Conservation (phyloP, 352 stramenopile species). For the Globisporangium nodosum region DNA sequence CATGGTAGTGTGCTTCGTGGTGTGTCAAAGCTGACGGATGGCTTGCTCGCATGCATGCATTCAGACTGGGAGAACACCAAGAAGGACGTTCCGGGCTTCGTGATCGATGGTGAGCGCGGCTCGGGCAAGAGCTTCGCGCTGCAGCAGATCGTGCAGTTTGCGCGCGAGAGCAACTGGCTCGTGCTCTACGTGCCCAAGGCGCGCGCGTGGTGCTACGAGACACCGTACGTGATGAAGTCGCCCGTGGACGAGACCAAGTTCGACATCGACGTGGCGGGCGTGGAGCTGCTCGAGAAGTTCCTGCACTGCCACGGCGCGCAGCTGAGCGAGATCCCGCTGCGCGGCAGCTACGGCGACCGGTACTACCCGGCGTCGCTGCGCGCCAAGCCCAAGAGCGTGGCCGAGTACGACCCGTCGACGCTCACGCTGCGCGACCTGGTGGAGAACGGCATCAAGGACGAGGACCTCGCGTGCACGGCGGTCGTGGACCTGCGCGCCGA, state of each 20-base stretch:
- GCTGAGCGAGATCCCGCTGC: conserved; percentile 50
- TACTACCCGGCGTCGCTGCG: conserved; percentile 74
- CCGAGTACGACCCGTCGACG: conserved; percentile 43
- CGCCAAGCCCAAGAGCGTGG: conserved; percentile 65
- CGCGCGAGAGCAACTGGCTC: conserved; percentile 81
- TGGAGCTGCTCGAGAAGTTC: conserved; percentile 77
- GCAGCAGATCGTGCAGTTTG: conserved; percentile 85
- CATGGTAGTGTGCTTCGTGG: neutral
- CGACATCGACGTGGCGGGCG: conserved; percentile 79
- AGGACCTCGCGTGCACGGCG: conserved; percentile 73
- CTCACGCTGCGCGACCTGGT: conserved; percentile 78
- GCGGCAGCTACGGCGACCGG: conserved; percentile 65
- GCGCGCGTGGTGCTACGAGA: conserved; percentile 73
- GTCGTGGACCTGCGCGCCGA: conserved; percentile 79
- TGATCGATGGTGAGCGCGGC: conserved; percentile 80
- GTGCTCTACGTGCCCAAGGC: conserved; percentile 78
- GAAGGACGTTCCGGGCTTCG: conserved; percentile 40
- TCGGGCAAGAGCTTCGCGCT: conserved; percentile 80
- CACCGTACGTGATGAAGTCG: conserved; percentile 83
- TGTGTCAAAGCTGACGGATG: neutral
- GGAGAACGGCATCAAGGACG: conserved; percentile 72
- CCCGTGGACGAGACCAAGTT: conserved; percentile 75
- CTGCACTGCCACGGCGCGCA: conserved; percentile 72
- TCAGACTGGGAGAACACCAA: conserved; percentile 63
- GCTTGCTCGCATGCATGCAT: neutral